A percentile compares a stretch with the other conserved stretches of the same genome.
Evolutionary conservation across 2,329 filamentous ascomycete species (phyloP).

Genomic region (Botryotinia calthae): DNA sequence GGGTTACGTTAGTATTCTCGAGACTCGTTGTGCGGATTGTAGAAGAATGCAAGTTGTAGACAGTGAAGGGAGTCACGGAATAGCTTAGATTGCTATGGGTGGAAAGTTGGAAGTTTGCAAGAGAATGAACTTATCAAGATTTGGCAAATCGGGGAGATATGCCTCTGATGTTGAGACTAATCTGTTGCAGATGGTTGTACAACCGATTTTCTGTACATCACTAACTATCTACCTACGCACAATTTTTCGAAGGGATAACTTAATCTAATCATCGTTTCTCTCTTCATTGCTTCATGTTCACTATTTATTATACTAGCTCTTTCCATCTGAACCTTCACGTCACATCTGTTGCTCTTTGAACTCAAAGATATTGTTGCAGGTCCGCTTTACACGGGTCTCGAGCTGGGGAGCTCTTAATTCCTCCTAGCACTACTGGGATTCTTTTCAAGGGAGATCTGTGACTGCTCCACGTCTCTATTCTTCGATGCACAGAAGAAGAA

Average conservation of each 20-base stretch:
- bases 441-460: not conserved
- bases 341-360: not conserved
- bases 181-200: not conserved
- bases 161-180: not conserved
- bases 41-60: not conserved
- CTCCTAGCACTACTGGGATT: not conserved
- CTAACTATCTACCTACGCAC: not conserved
- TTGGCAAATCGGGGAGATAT: not conserved
- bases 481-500: too few relatives aligned
- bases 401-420: not conserved
- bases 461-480: too few relatives aligned
- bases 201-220: not conserved
- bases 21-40: not conserved
- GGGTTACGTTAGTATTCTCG: accelerated
- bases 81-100: not conserved
- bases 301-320: not conserved
- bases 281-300: not conserved
- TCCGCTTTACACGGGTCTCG: not conserved
- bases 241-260: not conserved
- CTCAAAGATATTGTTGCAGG: not conserved
- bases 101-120: not conserved
- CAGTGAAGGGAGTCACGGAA: not conserved
- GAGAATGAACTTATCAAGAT: not conserved
- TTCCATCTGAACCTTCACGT: not conserved
- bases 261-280: not conserved